Base-by-base conservation (phyloP, 106 monocot species). In the Vanilla planifolia region DNA sequence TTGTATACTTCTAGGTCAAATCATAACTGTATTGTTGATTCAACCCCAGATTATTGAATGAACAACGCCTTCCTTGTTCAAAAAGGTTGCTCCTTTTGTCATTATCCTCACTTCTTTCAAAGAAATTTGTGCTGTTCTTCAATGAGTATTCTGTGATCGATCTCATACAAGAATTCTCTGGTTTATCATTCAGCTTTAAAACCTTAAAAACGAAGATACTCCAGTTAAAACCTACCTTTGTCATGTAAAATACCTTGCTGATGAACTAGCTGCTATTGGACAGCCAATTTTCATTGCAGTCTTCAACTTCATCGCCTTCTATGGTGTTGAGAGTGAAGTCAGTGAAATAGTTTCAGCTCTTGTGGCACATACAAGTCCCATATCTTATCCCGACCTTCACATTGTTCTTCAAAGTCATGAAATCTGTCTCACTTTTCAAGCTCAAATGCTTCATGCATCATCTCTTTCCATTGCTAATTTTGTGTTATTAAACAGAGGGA, bases 371-470 rank as follows among this genome's bases (percentile, higher is more conserved):
- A 3, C 8, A 4, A 19, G 5, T 14, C 55, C 16, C 4, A 19
- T 56, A 28, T 30, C 55, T 32, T 33, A 56, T 56, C 13, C 30
- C 5, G 32, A 56, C 29, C 30, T 56, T 17, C 3, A 7, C 17
- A 56, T 28, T 15, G 29, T 56, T 3, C 55, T 56, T 32, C 32
- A n/a, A 32, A 32, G 55, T 17, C 55, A 56, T 56, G 55, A 56
- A 30, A 56, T 56, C 33, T n/a, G 8, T 5, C 55, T 30, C 5
- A 32, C 30, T 5, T 5, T 17, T 16, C 55, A 56, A 56, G 29
- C 55, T 32, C 15, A n/a, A 16, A 17, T 33, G 1, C 32, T n/a
- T 33, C 55, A 2, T 56, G 29, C n/a, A 6, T n/a, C 3, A 16
- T 2, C 55, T 32, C 5, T 3, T 30, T 33, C 55, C 33, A 28